Evolutionary conservation across 345 rosid species (phyloP), one percentile per base, ranked within the genome.

Genomic region (Geranium brycei): DNA sequence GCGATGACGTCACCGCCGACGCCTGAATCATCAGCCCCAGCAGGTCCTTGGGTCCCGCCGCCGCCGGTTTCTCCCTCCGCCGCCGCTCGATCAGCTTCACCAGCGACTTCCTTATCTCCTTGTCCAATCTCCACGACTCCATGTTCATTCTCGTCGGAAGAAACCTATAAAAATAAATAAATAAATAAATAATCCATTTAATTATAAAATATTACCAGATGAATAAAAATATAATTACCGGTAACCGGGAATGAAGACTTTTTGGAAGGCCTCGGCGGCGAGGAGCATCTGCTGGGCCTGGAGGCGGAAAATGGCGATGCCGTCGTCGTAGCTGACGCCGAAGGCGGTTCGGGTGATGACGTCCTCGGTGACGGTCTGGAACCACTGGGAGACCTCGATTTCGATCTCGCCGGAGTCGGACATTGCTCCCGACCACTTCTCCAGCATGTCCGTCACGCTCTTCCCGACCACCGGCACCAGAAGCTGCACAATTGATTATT

Each of bases 241-340:
- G 69, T 80, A 85, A 4, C 95, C 91, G 7, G 98, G 98, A 58
- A 91, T 75, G 69, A 81, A 77, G 8, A 85, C 77, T 58, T 78
- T 82, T 31, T 86, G 89, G 40, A 89, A 87, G 15, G 89, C 86
- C 70, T 87, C 78, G 0, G 93, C 93, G 0, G 86, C 85, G 0
- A 84, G 78, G 23, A 80, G 71, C 93, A 84, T 87, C 62, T 87
- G 96, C 41, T 79, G 81, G 14, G 87, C 76, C 81, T 87, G 95
- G 15, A 84, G 77, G 32, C 85, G 58, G 67, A 85, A 91, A 62
- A 87, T 80, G 47, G 87, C 89, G 31, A 82, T 83, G 1, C 96
- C 98, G 56, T 85, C 89, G 67, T 75, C 84, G 4, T 84, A 91
- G 79, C 88, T 89, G 23, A 80, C 85, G 4, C 96, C 95, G 66